Evolutionary conservation across 176 grass and related monocot genomes (phyloP).

Genomic region (Zoysia pacifica): DNA sequence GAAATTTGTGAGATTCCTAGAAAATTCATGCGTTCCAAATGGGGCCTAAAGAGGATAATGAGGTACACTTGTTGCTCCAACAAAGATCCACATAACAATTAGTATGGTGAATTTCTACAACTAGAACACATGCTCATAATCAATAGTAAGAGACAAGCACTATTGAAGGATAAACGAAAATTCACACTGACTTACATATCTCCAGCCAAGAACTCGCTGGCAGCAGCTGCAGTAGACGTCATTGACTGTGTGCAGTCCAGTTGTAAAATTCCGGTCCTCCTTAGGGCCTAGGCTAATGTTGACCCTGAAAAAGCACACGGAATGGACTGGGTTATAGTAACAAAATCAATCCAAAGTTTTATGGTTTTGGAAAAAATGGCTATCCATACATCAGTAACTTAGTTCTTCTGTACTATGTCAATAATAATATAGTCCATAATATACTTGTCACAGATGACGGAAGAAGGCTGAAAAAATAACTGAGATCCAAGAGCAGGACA

Average conservation of each 20-base stretch:
- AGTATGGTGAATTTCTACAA: neutral
- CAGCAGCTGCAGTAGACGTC: constrained; percentile 71
- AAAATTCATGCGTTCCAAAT: no score
- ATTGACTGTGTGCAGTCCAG: constrained; percentile 65
- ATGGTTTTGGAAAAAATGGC: neutral
- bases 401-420: neutral
- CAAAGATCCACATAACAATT: neutral
- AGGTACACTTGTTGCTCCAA: neutral
- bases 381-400: neutral
- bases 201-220: constrained; percentile 73
- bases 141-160: neutral
- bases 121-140: neutral
- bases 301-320: constrained; percentile 40
- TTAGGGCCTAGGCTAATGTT: constrained; percentile 61
- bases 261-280: constrained; percentile 51
- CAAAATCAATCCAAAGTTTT: neutral
- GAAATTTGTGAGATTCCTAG: no score
- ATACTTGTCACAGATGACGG: neutral
- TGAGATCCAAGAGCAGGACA: no score
- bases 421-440: neutral
- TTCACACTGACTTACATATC: constrained; percentile 62
- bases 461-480: neutral
- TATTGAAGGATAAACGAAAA: constrained; percentile 6
- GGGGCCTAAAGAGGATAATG: neutral
- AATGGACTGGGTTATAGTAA: neutral